phyloP scores from a whole-genome alignment of 768 basidiomycete genomes.

The Lentinula boryana region DNA sequence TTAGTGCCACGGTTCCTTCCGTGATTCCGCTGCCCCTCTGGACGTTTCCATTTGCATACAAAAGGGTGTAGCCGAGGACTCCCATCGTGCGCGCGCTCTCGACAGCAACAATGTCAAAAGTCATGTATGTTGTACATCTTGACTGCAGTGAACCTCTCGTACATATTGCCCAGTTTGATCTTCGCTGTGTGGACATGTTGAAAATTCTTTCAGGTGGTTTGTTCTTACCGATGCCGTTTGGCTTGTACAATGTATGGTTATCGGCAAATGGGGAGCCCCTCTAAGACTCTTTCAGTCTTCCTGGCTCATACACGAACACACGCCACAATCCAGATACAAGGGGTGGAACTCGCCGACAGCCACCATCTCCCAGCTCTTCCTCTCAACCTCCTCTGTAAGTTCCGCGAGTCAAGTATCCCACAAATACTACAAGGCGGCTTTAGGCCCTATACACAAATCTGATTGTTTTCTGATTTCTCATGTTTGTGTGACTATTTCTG shows the following conservation, averaged over 20 bases:
- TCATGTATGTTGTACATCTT: background rate
- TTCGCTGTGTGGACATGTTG: background rate
- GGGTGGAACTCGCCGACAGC: background rate
- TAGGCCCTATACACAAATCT: background rate
- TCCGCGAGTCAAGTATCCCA: background rate
- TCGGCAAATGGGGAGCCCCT: background rate
- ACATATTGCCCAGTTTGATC: background rate
- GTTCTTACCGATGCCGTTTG: background rate
- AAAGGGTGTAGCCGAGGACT: background rate
- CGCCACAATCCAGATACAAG: background rate
- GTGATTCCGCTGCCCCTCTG: background rate
- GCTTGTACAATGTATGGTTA: background rate
- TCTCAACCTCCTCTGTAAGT: background rate
- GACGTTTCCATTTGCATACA: background rate
- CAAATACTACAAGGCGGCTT: background rate
- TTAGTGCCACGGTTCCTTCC: background rate
- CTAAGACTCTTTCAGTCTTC: background rate
- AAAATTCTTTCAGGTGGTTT: background rate
- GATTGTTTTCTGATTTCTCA: background rate
- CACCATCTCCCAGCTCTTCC: background rate
- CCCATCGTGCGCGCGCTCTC: background rate
- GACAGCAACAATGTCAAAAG: background rate
- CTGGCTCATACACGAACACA: background rate
- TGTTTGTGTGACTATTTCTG: background rate
- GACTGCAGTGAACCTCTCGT: background rate